These are phyloP conservation scores for Candida saitoana DNA, from an alignment of 805 yeast species.

Conservation along the genomic window DNA sequence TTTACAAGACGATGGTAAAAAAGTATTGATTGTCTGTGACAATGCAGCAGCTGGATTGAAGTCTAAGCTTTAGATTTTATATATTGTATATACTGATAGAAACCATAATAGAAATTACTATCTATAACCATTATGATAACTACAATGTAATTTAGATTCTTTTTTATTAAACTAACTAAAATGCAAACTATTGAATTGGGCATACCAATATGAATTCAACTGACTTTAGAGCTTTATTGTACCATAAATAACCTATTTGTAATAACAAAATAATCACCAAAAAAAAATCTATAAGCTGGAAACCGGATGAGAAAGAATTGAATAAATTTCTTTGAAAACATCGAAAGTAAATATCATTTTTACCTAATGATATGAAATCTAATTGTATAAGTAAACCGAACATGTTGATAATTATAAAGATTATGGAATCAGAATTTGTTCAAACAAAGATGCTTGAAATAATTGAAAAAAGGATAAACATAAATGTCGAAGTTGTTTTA, in stretches of 20 bases:
- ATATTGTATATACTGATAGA: neutral
- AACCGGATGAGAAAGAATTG: neutral
- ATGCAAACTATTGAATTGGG: too few relatives aligned
- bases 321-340: neutral
- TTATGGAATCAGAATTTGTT: neutral
- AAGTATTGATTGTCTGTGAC: conserved; percentile 46
- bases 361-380: neutral
- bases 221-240: too few relatives aligned
- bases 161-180: too few relatives aligned
- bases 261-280: neutral
- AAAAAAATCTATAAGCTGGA: neutral
- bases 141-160: neutral
- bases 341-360: neutral
- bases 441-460: neutral
- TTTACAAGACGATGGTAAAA: conserved; percentile 41
- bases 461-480: neutral
- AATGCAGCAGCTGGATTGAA: conserved; percentile 41
- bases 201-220: too few relatives aligned
- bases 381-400: neutral
- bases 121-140: too few relatives aligned
- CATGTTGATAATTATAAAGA: neutral
- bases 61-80: conserved; percentile 24
- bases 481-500: neutral
- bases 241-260: neutral
- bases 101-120: too few relatives aligned